Evolutionary conservation across 2,329 filamentous ascomycete species (phyloP).

Genomic region (Xylariaceae sp.): DNA sequence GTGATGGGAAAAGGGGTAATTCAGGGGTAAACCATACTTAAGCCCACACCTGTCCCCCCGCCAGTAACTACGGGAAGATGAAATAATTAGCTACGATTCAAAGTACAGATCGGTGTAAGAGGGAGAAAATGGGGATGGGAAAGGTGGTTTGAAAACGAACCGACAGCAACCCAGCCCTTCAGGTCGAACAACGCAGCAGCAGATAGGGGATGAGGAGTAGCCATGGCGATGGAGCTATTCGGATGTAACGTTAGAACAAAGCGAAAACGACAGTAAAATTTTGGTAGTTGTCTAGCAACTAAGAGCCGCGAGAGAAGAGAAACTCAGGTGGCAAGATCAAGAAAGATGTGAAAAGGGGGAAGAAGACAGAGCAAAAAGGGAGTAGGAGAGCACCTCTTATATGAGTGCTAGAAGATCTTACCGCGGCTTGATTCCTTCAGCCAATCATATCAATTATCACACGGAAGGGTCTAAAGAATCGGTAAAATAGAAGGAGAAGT

Average conservation of each 20-base stretch:
- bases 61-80: slow-evolving; percentile 33
- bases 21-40: slow-evolving; percentile 33
- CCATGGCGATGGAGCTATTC: no score
- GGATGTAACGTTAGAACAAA: background rate
- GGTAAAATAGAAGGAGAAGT: background rate
- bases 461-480: background rate
- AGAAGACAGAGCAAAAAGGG: background rate
- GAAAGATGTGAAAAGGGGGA: slow-evolving; percentile 9
- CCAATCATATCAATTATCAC: slow-evolving; percentile 15
- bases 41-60: slow-evolving; percentile 39
- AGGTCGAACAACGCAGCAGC: slow-evolving; percentile 37
- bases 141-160: slow-evolving; percentile 30
- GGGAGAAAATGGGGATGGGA: background rate
- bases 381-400: slow-evolving; percentile 5
- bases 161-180: slow-evolving; percentile 38
- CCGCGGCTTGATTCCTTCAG: background rate
- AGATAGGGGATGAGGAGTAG: slow-evolving; percentile 39
- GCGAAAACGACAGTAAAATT: background rate
- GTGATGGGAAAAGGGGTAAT: background rate
- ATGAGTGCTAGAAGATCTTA: background rate
- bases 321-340: background rate
- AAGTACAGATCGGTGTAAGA: background rate
- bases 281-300: background rate
- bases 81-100: slow-evolving; percentile 1
- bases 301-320: background rate